phyloP scores from a whole-genome alignment of 202 grass and related monocot species.

The Setaria italica region DNA sequence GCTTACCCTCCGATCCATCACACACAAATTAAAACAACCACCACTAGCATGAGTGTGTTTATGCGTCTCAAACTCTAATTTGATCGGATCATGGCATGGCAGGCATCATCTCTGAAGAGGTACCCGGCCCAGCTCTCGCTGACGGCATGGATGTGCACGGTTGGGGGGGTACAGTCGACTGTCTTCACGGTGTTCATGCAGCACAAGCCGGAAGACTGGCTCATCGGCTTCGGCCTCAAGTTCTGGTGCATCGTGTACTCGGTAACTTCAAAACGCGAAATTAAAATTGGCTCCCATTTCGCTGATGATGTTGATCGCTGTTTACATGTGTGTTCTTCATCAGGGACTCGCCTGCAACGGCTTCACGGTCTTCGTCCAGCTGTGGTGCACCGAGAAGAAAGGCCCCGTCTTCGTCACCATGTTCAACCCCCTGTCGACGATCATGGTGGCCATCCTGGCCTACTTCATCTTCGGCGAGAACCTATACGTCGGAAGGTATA shows the following conservation, averaged over 20 bases:
- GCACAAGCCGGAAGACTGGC: slow-evolving; percentile 61
- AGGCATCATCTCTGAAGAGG: slow-evolving; percentile 79
- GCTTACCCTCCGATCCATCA: background rate
- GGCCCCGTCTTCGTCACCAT: slow-evolving; percentile 95
- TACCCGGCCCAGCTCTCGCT: slow-evolving; percentile 91
- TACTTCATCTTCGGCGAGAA: slow-evolving; percentile 85
- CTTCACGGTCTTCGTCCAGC: slow-evolving; percentile 78
- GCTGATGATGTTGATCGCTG: too few relatives aligned
- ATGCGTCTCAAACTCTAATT: background rate
- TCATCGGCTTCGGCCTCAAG: slow-evolving; percentile 74
- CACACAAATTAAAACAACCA: background rate
- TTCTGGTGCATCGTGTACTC: slow-evolving; percentile 84
- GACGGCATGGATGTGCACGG: slow-evolving; percentile 79
- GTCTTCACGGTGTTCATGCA: slow-evolving; percentile 61
- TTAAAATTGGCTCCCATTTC: background rate
- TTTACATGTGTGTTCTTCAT: slow-evolving; percentile 15
- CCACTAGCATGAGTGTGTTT: background rate
- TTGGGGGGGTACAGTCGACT: slow-evolving; percentile 74
- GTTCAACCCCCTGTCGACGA: slow-evolving; percentile 78
- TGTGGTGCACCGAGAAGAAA: slow-evolving; percentile 88
- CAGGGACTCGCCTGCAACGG: slow-evolving; percentile 78
- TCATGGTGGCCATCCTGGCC: slow-evolving; percentile 80
- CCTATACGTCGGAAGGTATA: slow-evolving; percentile 70
- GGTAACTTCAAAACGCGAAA: background rate
- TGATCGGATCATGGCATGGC: background rate